Percentiles rank a stretch among this genome's conserved stretches.
These are phyloP conservation scores for Xylaria sp. DNA, from an alignment of 2,329 filamentous ascomycete species.

Conservation along the genomic window DNA sequence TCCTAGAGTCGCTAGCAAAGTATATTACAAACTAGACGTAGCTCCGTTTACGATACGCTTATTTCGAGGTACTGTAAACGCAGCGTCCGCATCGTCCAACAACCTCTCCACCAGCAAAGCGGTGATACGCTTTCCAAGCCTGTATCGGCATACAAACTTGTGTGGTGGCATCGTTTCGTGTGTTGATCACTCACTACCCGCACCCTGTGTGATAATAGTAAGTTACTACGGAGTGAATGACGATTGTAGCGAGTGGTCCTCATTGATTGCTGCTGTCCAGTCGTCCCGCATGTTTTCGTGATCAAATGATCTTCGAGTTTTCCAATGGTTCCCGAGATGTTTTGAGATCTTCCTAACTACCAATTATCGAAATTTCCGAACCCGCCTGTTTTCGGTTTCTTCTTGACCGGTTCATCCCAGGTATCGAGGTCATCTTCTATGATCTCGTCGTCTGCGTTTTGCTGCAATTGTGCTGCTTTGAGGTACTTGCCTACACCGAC, in stretches of 20 bases:
- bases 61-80: neutral
- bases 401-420: slow-evolving; percentile 75
- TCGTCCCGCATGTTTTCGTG: neutral
- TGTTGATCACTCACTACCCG: neutral
- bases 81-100: neutral
- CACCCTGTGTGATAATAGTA: neutral
- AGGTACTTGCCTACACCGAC: slow-evolving; percentile 80
- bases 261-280: neutral
- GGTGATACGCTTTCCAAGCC: neutral
- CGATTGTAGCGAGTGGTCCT: neutral
- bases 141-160: neutral
- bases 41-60: neutral
- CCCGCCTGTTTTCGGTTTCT: slow-evolving; percentile 78
- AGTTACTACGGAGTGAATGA: neutral
- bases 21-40: neutral
- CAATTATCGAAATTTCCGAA: slow-evolving; percentile 97
- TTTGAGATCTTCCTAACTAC: slow-evolving; percentile 54
- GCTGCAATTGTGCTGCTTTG: slow-evolving; percentile 58
- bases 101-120: neutral
- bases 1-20: neutral
- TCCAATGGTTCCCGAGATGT: neutral
- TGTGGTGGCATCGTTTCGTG: neutral
- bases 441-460: slow-evolving; percentile 60
- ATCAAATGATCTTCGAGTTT: neutral
- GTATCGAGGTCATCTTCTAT: slow-evolving; percentile 66